Evolutionary conservation across 2,329 filamentous ascomycete species (phyloP).

Genomic region (Alternaria sp.): DNA sequence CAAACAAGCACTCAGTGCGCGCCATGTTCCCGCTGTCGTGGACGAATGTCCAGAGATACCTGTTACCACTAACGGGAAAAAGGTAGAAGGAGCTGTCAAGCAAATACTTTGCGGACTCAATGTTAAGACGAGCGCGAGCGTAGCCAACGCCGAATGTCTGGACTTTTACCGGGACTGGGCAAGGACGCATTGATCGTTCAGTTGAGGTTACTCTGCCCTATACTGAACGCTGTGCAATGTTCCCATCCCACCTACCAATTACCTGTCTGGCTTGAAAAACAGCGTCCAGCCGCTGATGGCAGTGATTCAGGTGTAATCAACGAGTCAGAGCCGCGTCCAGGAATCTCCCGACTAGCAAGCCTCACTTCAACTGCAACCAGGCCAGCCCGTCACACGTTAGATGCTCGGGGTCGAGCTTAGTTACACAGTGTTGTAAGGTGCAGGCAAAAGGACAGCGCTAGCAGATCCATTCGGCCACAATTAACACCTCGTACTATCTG

Average conservation of each 20-base stretch:
- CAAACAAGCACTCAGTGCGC: slow-evolving; percentile 80
- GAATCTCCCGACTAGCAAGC: neutral
- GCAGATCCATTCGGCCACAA: neutral
- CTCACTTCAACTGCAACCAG: slow-evolving; percentile 6
- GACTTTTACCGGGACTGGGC: slow-evolving; percentile 87
- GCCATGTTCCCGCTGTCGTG: slow-evolving; percentile 87
- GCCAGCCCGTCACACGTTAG: neutral
- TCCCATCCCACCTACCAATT: neutral
- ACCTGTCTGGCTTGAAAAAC: neutral
- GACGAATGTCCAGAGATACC: slow-evolving; percentile 88
- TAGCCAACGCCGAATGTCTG: slow-evolving; percentile 89
- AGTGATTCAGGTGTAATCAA: neutral
- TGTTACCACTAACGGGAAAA: slow-evolving; percentile 94
- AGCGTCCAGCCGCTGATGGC: neutral
- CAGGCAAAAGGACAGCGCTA: neutral
- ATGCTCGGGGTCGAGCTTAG: slow-evolving; percentile 5
- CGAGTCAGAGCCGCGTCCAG: neutral
- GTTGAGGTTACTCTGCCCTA: neutral
- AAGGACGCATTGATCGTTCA: slow-evolving; percentile 25
- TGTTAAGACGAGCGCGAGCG: slow-evolving; percentile 88
- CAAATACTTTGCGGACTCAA: slow-evolving; percentile 90
- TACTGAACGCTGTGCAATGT: neutral
- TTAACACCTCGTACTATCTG: neutral
- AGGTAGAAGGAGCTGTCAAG: slow-evolving; percentile 96
- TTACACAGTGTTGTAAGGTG: neutral